Evolutionary conservation across 2,329 filamentous ascomycete genomes (phyloP).

Genomic region (Rhynchosporium secalis): DNA sequence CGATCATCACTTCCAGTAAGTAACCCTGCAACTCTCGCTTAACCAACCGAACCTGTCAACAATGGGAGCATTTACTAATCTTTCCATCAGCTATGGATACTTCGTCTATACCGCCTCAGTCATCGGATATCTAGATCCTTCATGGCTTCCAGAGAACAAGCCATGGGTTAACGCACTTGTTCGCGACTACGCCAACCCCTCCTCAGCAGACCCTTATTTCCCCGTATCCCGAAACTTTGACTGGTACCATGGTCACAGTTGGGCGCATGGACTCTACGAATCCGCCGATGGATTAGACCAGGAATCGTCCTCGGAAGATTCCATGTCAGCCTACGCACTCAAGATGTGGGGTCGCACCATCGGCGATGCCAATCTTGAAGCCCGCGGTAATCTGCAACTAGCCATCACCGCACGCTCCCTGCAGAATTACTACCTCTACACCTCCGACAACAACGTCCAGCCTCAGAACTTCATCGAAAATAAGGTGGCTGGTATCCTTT

Average conservation of each 20-base stretch:
- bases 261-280: slow-evolving; percentile 79
- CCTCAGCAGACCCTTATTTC: slow-evolving; percentile 68
- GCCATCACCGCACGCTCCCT: slow-evolving; percentile 73
- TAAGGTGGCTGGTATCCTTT: slow-evolving; percentile 70
- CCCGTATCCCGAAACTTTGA: slow-evolving; percentile 84
- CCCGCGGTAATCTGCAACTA: slow-evolving; percentile 79
- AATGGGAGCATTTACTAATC: background rate
- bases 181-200: slow-evolving; percentile 80
- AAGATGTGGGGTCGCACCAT: slow-evolving; percentile 90
- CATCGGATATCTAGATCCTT: slow-evolving; percentile 74
- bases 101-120: slow-evolving; percentile 85
- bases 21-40: slow-evolving; percentile 5
- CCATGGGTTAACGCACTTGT: slow-evolving; percentile 82
- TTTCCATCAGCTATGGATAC: slow-evolving; percentile 63
- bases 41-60: background rate
- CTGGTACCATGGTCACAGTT: slow-evolving; percentile 92
- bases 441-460: slow-evolving; percentile 66
- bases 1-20: slow-evolving; percentile 66
- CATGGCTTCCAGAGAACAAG: slow-evolving; percentile 72
- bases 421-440: slow-evolving; percentile 80
- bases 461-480: slow-evolving; percentile 79
- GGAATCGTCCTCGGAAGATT: slow-evolving; percentile 88
- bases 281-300: slow-evolving; percentile 75
- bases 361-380: slow-evolving; percentile 75
- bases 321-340: slow-evolving; percentile 76